These are phyloP conservation scores for Phytomonas serpens DNA, from an alignment of 208 protist genomes.

Conservation along the genomic window DNA sequence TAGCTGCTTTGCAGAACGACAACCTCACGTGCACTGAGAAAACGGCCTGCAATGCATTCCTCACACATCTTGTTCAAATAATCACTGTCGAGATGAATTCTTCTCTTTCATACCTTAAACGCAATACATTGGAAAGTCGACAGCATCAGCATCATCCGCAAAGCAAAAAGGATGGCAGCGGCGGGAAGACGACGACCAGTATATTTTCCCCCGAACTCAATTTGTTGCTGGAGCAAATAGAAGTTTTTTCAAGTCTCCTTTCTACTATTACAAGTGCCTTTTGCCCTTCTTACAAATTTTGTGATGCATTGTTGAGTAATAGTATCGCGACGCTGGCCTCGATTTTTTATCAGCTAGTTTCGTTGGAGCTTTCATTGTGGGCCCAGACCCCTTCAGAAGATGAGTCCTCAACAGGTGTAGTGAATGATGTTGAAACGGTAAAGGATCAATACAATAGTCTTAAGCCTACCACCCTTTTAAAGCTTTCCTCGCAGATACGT, in stretches of 20 bases:
- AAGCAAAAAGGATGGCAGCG: not conserved
- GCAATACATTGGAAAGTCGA: not conserved
- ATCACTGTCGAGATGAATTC: not conserved
- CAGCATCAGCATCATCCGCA: not conserved
- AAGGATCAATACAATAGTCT: not conserved
- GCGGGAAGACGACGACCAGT: not conserved
- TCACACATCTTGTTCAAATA: not conserved
- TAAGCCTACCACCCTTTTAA: not conserved
- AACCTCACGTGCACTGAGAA: not conserved
- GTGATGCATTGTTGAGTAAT: not conserved
- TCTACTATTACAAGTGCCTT: slow-evolving; percentile 15
- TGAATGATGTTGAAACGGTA: not conserved
- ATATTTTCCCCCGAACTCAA: not conserved
- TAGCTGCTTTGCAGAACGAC: slow-evolving; percentile 13
- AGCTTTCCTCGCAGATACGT: not conserved
- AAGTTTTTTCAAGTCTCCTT: slow-evolving; percentile 25
- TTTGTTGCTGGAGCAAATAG: slow-evolving; percentile 28
- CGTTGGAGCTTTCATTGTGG: not conserved
- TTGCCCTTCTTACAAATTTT: not conserved
- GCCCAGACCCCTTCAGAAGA: not conserved
- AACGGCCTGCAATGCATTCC: not conserved
- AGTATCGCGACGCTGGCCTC: not conserved
- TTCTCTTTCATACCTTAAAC: not conserved
- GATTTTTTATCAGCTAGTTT: not conserved
- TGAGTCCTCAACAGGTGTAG: not conserved